A percentile compares a stretch with the other conserved stretches of the same genome.
These are phyloP conservation scores for Miamiensis avidus DNA, from an alignment of 169 alveolate genomes.

Conservation along the genomic window DNA sequence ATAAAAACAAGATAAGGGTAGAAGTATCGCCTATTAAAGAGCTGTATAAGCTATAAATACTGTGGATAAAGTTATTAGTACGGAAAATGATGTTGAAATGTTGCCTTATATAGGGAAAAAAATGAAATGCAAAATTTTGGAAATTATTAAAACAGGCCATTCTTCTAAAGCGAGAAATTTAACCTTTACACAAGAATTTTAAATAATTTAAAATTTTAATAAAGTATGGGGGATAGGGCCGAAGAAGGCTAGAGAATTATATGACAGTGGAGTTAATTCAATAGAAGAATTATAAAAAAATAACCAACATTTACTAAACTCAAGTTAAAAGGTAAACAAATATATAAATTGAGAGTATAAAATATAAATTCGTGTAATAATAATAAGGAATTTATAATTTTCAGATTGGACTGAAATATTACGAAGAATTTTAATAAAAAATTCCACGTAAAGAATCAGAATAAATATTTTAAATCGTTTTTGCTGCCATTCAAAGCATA, in stretches of 20 bases:
- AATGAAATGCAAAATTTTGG: not conserved
- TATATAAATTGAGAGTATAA: no score
- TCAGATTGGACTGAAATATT: not conserved
- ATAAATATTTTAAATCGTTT: not conserved
- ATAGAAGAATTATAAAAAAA: not conserved
- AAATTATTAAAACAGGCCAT: not conserved
- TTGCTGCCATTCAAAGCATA: not conserved
- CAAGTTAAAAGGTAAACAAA: not conserved
- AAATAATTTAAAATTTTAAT: no score
- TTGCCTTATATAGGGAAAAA: not conserved
- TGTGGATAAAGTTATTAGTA: not conserved
- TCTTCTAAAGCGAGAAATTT: not conserved
- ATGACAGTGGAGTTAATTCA: not conserved
- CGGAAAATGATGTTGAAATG: not conserved
- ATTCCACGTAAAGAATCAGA: not conserved
- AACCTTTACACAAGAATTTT: no score
- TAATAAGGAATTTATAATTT: no score
- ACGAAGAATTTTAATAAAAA: not conserved
- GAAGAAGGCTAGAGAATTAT: not conserved
- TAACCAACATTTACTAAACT: not conserved
- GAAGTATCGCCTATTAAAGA: not conserved
- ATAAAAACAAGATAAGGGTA: not conserved
- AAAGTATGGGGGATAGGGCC: not conserved
- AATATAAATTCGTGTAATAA: no score
- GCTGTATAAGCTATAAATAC: not conserved